Percentiles rank a stretch among this genome's conserved stretches.
These are phyloP conservation scores for Brasenia schreberi DNA, from an alignment of 164 flowering plant species.

Conservation along the genomic window DNA sequence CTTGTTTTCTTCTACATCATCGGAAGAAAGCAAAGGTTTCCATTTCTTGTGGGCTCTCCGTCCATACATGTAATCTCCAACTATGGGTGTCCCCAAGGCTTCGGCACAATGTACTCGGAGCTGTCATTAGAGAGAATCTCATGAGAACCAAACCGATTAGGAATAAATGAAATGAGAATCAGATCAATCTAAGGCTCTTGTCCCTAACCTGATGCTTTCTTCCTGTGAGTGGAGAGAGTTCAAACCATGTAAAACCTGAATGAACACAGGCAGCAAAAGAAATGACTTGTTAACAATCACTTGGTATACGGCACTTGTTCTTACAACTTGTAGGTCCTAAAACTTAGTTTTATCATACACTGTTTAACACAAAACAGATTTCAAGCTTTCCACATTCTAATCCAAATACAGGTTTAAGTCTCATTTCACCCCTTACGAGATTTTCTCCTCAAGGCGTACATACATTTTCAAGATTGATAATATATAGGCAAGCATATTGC, in stretches of 20 bases:
- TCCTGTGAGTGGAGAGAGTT: slow-evolving; percentile 71
- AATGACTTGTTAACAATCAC: too few species aligned
- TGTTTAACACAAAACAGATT: too few species aligned
- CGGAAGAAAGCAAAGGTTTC: slow-evolving; percentile 20
- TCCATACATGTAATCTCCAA: slow-evolving; percentile 93
- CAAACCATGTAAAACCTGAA: slow-evolving; percentile 73
- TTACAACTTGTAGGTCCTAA: too few species aligned
- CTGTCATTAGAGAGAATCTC: slow-evolving; percentile 20
- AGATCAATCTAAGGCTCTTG: not conserved
- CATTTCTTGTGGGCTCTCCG: slow-evolving; percentile 73
- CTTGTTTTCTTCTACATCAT: slow-evolving; percentile 9
- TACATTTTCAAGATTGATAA: too few species aligned
- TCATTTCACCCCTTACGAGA: too few species aligned
- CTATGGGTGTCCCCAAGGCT: slow-evolving; percentile 87
- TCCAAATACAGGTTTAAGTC: too few species aligned
- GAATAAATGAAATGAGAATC: not conserved
- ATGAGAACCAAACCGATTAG: not conserved
- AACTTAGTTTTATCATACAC: too few species aligned
- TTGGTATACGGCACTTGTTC: too few species aligned
- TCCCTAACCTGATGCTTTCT: slow-evolving; percentile 76
- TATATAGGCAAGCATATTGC: too few species aligned
- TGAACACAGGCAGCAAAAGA: slow-evolving; percentile 3
- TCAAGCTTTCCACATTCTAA: too few species aligned
- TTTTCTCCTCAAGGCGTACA: too few species aligned
- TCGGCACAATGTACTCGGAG: slow-evolving; percentile 96